phyloP scores from a whole-genome alignment of 768 basidiomycete genomes.

The Pulveroboletus sp. region DNA sequence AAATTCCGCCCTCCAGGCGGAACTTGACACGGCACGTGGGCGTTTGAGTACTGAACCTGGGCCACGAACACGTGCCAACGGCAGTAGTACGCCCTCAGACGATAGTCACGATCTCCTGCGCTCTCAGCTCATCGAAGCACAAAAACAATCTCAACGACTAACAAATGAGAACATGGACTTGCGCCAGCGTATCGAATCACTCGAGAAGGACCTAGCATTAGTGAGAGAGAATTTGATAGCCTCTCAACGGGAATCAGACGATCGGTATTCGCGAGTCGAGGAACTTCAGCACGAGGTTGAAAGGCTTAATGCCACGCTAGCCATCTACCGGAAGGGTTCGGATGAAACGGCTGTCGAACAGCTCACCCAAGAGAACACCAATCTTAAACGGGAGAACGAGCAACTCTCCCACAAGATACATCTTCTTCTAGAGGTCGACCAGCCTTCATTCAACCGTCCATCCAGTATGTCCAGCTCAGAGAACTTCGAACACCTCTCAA shows the following conservation, averaged over 20 bases:
- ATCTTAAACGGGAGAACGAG: constrained; percentile 79
- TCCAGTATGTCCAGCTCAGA: constrained; percentile 80
- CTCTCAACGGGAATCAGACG: constrained; percentile 76
- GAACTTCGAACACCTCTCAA: constrained; percentile 76
- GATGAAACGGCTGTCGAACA: constrained; percentile 77
- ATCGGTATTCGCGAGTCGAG: constrained; percentile 68
- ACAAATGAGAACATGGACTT: constrained; percentile 74
- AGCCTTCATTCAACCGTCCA: constrained; percentile 64
- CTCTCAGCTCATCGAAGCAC: constrained; percentile 68
- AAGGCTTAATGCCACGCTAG: constrained; percentile 65
- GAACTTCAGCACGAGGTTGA: constrained; percentile 80
- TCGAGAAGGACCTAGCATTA: constrained; percentile 71
- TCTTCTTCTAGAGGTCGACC: constrained; percentile 81
- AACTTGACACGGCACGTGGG: constrained; percentile 68
- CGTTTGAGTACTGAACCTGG: constrained; percentile 51
- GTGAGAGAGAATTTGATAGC: constrained; percentile 65
- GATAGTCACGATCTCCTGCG: constrained; percentile 64
- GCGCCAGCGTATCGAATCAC: constrained; percentile 60
- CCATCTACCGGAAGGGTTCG: constrained; percentile 68
- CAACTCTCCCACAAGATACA: constrained; percentile 90
- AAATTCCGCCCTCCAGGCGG: constrained; percentile 76
- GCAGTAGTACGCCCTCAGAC: constrained; percentile 76
- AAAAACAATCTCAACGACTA: constrained; percentile 69
- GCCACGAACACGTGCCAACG: constrained; percentile 55
- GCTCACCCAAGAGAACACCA: constrained; percentile 75